Evolutionary conservation across 2,329 filamentous ascomycete genomes (phyloP).

Genomic region (Trichoderma atrobrunneum): DNA sequence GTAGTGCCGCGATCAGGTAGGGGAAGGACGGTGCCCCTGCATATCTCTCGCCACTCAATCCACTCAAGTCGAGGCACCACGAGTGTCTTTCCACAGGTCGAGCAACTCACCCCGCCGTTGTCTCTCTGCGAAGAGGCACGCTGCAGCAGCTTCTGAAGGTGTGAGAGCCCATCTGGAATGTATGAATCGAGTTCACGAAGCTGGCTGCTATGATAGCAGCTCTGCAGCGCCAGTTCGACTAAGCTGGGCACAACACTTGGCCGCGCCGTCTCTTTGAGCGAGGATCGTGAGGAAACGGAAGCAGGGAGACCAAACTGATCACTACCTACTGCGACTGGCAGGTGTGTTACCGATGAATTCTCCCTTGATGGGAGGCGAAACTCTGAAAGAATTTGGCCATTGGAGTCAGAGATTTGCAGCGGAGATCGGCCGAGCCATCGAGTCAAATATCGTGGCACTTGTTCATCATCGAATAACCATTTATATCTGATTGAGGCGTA

Average conservation of each 20-base stretch:
- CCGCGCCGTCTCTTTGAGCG: slow-evolving; percentile 18
- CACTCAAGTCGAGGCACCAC: slow-evolving; percentile 55
- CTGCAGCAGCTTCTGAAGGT: slow-evolving; percentile 41
- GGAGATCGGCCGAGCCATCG: slow-evolving; percentile 32
- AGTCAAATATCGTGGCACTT: slow-evolving; percentile 26
- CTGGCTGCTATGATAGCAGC: slow-evolving; percentile 44
- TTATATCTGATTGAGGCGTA: neutral
- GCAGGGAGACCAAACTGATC: neutral
- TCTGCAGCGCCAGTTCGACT: slow-evolving; percentile 48
- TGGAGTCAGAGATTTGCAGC: slow-evolving; percentile 32
- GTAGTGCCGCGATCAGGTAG: neutral
- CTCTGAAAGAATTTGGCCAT: slow-evolving; percentile 30
- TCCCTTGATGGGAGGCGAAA: slow-evolving; percentile 30
- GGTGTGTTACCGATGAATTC: slow-evolving; percentile 19
- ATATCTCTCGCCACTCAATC: slow-evolving; percentile 59
- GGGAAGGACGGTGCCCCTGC: slow-evolving; percentile 22
- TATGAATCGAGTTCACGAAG: slow-evolving; percentile 42
- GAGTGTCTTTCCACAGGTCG: slow-evolving; percentile 48
- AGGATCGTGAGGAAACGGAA: slow-evolving; percentile 14
- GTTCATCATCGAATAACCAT: neutral
- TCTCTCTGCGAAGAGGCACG: slow-evolving; percentile 42
- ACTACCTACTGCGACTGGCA: slow-evolving; percentile 25
- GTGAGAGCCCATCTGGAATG: slow-evolving; percentile 41
- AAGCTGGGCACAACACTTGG: slow-evolving; percentile 47
- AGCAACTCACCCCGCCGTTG: slow-evolving; percentile 50